phyloP scores from a whole-genome alignment of 2,329 filamentous ascomycete species.

The Calonectria hawksworthii region DNA sequence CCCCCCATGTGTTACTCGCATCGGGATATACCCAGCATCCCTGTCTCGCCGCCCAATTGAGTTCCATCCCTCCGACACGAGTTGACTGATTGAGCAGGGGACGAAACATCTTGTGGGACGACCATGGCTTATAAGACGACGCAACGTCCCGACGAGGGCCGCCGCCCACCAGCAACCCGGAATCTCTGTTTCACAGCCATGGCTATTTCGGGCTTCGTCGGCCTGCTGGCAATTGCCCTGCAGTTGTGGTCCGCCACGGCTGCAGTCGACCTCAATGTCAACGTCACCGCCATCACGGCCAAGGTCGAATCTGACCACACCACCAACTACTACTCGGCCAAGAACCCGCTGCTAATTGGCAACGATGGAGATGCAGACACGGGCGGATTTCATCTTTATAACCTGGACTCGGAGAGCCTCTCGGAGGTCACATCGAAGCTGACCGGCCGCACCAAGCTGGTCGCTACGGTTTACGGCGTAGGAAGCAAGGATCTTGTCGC shows the following conservation, averaged over 20 bases:
- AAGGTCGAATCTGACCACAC: constrained; percentile 59
- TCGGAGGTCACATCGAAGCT: constrained; percentile 48
- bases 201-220: constrained; percentile 36
- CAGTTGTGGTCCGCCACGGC: constrained; percentile 37
- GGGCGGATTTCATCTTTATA: constrained; percentile 58
- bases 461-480: constrained; percentile 55
- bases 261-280: constrained; percentile 42
- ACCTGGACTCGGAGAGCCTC: constrained; percentile 49
- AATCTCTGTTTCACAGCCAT: constrained; percentile 35
- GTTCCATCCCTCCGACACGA: constrained; percentile 12
- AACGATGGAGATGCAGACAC: constrained; percentile 60
- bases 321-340: constrained; percentile 54
- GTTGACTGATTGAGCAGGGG: constrained; percentile 22
- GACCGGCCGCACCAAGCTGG: constrained; percentile 61
- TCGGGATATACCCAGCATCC: constrained; percentile 2
- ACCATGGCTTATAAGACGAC: constrained; percentile 25
- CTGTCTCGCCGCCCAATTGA: constrained; percentile 24
- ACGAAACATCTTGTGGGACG: constrained; percentile 15
- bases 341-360: constrained; percentile 55
- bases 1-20: not conserved
- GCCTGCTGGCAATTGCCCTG: constrained; percentile 35
- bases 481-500: constrained; percentile 54
- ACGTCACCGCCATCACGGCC: constrained; percentile 51
- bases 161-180: not conserved
- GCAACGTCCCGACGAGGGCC: constrained; percentile 4